phyloP scores from a whole-genome alignment of 2,329 filamentous ascomycete genomes.

The Ophioceras dolichostomum region DNA sequence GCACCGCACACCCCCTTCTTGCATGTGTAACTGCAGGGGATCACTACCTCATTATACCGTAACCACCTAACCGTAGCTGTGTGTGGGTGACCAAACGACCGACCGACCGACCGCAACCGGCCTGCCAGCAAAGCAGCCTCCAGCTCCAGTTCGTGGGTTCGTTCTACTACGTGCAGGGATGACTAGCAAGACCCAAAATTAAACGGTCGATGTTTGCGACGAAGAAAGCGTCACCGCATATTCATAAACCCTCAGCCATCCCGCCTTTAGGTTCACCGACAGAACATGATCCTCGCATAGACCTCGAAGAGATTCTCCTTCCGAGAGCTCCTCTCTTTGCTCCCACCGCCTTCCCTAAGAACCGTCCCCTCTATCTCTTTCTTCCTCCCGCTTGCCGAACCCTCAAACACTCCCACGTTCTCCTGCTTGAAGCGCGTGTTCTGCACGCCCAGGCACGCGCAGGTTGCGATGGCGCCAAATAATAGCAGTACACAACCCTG shows the following conservation, averaged over 20 bases:
- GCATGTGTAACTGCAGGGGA: neutral
- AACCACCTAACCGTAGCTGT: too few relatives aligned
- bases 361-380: neutral
- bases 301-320: neutral
- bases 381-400: neutral
- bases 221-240: too few relatives aligned
- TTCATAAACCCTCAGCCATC: too few relatives aligned
- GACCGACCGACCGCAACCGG: too few relatives aligned
- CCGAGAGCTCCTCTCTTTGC: neutral
- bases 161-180: too few relatives aligned
- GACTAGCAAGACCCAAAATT: too few relatives aligned
- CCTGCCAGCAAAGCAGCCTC: too few relatives aligned
- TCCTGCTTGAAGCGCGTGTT: neutral
- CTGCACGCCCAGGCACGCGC: neutral
- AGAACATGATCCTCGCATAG: neutral
- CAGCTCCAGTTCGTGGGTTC: too few relatives aligned
- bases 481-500: constrained; percentile 20
- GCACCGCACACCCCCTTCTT: too few relatives aligned
- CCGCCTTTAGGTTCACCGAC: too few relatives aligned
- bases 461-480: constrained; percentile 21
- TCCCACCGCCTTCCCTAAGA: neutral
- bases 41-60: neutral
- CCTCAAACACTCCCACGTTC: neutral
- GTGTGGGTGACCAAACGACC: too few relatives aligned
- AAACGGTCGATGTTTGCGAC: too few relatives aligned